Base-by-base conservation (phyloP, 1,284 basidiomycete species). In the Malassezia arunalokei region DNA sequence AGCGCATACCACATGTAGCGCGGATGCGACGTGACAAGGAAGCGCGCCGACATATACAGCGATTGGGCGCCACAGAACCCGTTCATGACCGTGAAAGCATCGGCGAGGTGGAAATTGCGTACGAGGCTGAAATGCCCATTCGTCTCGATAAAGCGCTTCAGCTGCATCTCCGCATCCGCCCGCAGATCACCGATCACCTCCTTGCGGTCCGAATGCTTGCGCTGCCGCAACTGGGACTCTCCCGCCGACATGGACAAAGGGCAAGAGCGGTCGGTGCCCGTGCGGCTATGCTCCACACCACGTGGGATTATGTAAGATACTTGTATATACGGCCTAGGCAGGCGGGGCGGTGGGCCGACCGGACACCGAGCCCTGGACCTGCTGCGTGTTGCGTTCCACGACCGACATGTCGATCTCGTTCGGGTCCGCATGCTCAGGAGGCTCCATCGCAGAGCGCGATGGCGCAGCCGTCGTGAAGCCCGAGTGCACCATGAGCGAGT, bases 51-150 rank as follows among this genome's bases (percentile, higher is more conserved):
- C 33, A 86, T 90, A 74, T 92, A 92, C 61, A 99, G 80, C 38
- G 91, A 95, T 65, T 95, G 85, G 12, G 87, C 87, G 54, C 94
- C 94, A 76, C 94, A 99, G 73, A 98, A 87, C 38, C 94, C 94
- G 73, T 99, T 99, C 84, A 94, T 92, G 62, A 99, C 88, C n/a
- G 92, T 99, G 68, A 99, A 89, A 41, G 94, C 81, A 76, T 99
- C 92, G 64, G 92, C 92, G 32, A 98, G 82, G 54, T 91, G 88
- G 74, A 99, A 98, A 76, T 96, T 98, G 65, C 61, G 66, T 1
- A 72, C 70, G 11, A 72, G 62, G 24, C 62, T 65, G 44, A 72
- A 72, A 45, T 72, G 70, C n/a, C 70, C 70, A 28, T 62, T 58
- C 5, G 68, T 71, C 50, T 72, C 70, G 42, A 72, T 53, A 28